Evolutionary conservation across 306 rosid species (phyloP).

Genomic region (Geum urbanum): DNA sequence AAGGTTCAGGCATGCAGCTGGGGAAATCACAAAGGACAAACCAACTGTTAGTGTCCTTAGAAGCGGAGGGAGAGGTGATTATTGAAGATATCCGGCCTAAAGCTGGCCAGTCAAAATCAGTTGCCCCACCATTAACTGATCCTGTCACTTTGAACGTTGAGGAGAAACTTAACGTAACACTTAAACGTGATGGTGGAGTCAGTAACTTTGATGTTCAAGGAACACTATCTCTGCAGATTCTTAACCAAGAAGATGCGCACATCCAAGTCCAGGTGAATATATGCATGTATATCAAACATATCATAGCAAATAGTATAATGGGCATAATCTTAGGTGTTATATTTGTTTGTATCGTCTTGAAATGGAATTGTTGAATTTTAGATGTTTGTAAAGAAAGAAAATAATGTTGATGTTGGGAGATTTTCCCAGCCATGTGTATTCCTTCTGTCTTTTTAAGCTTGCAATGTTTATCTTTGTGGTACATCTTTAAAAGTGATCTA

Average conservation of each 20-base stretch:
- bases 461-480: background rate
- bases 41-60: constrained; percentile 87
- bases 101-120: constrained; percentile 53
- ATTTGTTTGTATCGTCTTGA: background rate
- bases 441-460: background rate
- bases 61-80: constrained; percentile 96
- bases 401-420: background rate
- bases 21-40: constrained; percentile 83
- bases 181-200: constrained; percentile 94
- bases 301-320: background rate
- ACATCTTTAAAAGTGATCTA: background rate
- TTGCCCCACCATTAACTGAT: constrained; percentile 78
- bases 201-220: constrained; percentile 95
- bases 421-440: background rate
- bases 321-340: background rate
- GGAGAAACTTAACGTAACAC: constrained; percentile 83
- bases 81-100: constrained; percentile 85
- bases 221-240: constrained; percentile 81
- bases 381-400: background rate
- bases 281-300: background rate
- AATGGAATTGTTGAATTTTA: background rate
- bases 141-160: constrained; percentile 86
- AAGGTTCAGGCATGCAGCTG: constrained; percentile 84
- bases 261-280: constrained; percentile 75
- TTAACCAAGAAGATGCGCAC: constrained; percentile 73